Evolutionary conservation across 2,329 filamentous ascomycete species (phyloP), one percentile per base, ranked within the genome.

Genomic region (Albophoma yamanashiensis): DNA sequence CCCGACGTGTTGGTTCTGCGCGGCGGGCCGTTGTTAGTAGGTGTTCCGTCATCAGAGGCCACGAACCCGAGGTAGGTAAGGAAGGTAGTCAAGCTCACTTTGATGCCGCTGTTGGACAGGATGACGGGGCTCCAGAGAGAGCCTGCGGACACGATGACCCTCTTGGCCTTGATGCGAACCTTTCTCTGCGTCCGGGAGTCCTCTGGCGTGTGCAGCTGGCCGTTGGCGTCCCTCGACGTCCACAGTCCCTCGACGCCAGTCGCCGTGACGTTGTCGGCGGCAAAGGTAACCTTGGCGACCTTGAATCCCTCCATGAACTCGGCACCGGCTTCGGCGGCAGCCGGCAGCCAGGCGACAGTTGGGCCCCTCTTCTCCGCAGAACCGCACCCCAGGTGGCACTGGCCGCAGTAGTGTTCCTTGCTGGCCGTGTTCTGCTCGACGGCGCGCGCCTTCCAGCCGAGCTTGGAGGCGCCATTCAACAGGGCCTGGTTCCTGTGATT

Each of bases 251-350:
- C 75, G 1, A 96, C 80, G 0, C 92, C 92, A 0, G 80, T 81
- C 0, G 89, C 90, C 4, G 79, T 80, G 64, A 80, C 82, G 9
- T 74, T 76, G 47, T 69, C 69, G 17, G 81, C 76, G 27, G 86
- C 83, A 70, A 96, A 96, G 0, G 89, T 64, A 20, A 97, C 78
- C 62, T 82, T 81, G 15, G 89, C 82, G 0, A 86, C 89, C 25
- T 85, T 74, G 67, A 94, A 91, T 0, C 92, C 92, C 76, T 97
- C 91, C 60, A 95, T 82, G 69, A 96, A 96, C 64, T 82, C 78
- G 0, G 92, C 89, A 0, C 92, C 92, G 0, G 89, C 85, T 58
- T 81, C 80, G 1, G 87, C 88, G 2, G 93, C 92, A 66, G 92
- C 90, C 0, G 89, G 89, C 17, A 97, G 77, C 79, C 86, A 97